Evolutionary conservation across 164 flowering plant genomes (phyloP), one percentile per base, ranked within the genome.

Genomic region (Stephania cephalantha): DNA sequence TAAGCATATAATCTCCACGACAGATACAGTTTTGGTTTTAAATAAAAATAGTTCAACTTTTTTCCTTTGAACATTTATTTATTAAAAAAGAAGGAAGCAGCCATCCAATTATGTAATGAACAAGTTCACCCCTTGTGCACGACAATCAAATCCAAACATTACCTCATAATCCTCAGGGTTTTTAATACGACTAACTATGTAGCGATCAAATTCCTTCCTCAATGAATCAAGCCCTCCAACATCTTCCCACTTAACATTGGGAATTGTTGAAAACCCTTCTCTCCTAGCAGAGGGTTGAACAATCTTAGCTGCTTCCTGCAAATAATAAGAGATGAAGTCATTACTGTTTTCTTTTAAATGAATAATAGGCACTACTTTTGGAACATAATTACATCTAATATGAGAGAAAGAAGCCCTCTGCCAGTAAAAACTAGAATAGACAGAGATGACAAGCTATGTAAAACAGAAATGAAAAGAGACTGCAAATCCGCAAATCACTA

Each of bases 201-300:
- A 82, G 66, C 86, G 87, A 30, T 90, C 87, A 83, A 93, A 90
- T 73, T 85, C 93, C 74, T 79, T 74, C 81, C 98, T 87, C 68
- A 95, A 78, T 29, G 31, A 68, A 74, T 86, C 86, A 75, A 95
- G 91, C 48, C 98, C 99, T 52, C 97, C 99, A 83, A 95, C 95
- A 84, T 93, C 97, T 70, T 90, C 96, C 99, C 99, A 95, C 75
- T 83, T 93, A 18, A 91, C 92, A 83, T 87, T 84, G 58, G 98
- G 99, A 75, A 92, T 87, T 10, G 86, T 35, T 55, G 98, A 90
- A 82, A 95, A 93, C 46, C 99, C 99, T 87, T 95, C 99, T 82
- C 99, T 90, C 80, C 84, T 86, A 18, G 86, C 84, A 64, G 98
- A 91, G 30, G 98, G 98, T 78, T 95, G 99, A 75, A 93, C 90